A percentile compares a stretch with the other conserved stretches of the same genome.
Evolutionary conservation across 179 eudicot genomes (phyloP).

Genomic region (Beta lomatogona): DNA sequence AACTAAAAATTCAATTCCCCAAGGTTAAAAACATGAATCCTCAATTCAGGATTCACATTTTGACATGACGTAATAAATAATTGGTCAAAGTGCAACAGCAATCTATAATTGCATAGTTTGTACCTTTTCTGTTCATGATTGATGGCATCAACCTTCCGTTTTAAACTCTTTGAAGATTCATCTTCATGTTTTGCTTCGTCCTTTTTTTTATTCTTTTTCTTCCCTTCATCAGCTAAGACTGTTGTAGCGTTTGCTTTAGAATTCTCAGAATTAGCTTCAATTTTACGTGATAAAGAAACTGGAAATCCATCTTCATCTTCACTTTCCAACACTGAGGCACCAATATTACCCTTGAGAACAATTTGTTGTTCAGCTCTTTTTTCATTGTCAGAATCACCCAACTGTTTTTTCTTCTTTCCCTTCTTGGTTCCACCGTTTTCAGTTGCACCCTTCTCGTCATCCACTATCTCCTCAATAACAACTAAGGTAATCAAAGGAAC

Average conservation of each 20-base stretch:
- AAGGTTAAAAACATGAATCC: neutral
- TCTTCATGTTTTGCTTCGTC: constrained; percentile 31
- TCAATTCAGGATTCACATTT: neutral
- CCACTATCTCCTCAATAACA: constrained; percentile 60
- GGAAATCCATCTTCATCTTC: constrained; percentile 83
- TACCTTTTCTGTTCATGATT: constrained; percentile 54
- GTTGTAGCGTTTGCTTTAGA: constrained; percentile 22
- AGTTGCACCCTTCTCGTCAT: constrained; percentile 40
- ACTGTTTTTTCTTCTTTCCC: constrained; percentile 53
- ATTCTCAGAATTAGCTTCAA: constrained; percentile 29
- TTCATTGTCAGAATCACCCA: constrained; percentile 49
- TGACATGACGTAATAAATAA: neutral
- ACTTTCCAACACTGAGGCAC: constrained; percentile 46
- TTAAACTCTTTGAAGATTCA: constrained; percentile 29
- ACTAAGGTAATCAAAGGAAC: constrained; percentile 33
- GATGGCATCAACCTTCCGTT: constrained; percentile 42
- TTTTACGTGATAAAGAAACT: constrained; percentile 43
- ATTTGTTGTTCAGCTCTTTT: constrained; percentile 38
- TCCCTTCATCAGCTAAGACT: constrained; percentile 26
- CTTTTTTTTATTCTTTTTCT: constrained; percentile 38
- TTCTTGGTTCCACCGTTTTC: constrained; percentile 39
- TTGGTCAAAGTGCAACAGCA: neutral
- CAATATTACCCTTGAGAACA: constrained; percentile 35
- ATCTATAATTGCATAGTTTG: neutral
- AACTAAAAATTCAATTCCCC: neutral